These are phyloP conservation scores for Mrakia gelida DNA, from an alignment of 768 basidiomycete species.

Conservation along the genomic window DNA sequence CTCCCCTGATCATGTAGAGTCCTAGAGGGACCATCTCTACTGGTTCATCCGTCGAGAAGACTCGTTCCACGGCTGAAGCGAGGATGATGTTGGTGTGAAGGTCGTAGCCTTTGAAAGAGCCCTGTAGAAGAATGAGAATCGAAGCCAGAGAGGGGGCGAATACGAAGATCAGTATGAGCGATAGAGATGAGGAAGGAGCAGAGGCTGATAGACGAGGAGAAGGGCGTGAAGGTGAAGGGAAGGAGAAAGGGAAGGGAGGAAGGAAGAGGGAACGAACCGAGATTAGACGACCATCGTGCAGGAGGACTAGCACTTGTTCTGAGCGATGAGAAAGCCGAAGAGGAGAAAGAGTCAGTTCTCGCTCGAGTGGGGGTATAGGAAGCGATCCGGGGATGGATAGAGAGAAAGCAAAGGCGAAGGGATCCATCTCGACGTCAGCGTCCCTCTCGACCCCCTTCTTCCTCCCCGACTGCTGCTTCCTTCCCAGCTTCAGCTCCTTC, in stretches of 20 bases:
- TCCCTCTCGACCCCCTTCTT: neutral
- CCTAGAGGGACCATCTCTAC: conserved; percentile 93
- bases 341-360: neutral
- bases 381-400: neutral
- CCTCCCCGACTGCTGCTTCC: neutral
- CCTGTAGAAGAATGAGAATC: conserved; percentile 51
- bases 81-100: conserved; percentile 94
- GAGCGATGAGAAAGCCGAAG: neutral
- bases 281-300: conserved; percentile 93
- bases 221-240: neutral
- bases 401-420: neutral
- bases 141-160: neutral
- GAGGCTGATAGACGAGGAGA: neutral
- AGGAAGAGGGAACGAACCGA: conserved; percentile 56
- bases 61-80: conserved; percentile 85
- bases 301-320: conserved; percentile 88
- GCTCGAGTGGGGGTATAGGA: neutral
- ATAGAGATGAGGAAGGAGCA: neutral
- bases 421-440: neutral
- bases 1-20: conserved; percentile 94
- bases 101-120: conserved; percentile 86
- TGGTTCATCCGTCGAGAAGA: conserved; percentile 83
- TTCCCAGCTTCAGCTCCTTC: neutral
- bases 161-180: neutral
- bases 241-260: neutral